Evolutionary conservation across 495 filamentous ascomycete species (phyloP).

Genomic region (Daldinia caldariorum): DNA sequence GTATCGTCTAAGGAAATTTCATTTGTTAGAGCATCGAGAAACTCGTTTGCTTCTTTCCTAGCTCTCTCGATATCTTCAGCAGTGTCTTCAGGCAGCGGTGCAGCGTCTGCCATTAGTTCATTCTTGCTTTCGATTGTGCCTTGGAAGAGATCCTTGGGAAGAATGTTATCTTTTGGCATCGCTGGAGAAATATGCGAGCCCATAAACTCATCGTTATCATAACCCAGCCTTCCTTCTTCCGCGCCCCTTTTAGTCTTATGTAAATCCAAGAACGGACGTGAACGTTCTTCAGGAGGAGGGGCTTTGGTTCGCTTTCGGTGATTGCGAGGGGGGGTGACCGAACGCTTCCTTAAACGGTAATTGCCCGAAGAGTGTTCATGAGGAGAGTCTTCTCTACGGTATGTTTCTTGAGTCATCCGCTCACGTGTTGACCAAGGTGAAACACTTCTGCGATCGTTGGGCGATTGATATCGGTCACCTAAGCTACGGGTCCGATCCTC

Average conservation of each 20-base stretch:
- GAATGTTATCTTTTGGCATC: neutral
- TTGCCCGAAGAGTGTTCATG: neutral
- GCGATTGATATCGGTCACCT: neutral
- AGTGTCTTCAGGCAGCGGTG: neutral
- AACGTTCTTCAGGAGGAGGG: neutral
- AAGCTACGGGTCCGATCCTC: neutral
- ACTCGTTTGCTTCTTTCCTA: conserved; percentile 12
- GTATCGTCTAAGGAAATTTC: neutral
- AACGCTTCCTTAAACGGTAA: neutral
- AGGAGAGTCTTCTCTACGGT: neutral
- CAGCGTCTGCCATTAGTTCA: neutral
- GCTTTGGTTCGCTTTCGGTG: conserved; percentile 18
- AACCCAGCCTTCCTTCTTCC: conserved; percentile 41
- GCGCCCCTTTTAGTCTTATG: conserved; percentile 3
- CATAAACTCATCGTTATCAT: conserved; percentile 32
- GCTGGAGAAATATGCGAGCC: neutral
- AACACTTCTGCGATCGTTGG: neutral
- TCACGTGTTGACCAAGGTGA: conserved; percentile 19
- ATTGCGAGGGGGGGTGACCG: neutral
- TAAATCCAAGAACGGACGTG: conserved; percentile 1
- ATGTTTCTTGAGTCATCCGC: conserved; percentile 15
- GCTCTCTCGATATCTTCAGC: conserved; percentile 13
- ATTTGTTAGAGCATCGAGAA: conserved; percentile 15
- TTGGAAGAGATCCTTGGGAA: neutral
- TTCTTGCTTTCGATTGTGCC: neutral